Base-by-base conservation (phyloP, 2,329 filamentous ascomycete genomes). In the Hysterium pulicare region DNA sequence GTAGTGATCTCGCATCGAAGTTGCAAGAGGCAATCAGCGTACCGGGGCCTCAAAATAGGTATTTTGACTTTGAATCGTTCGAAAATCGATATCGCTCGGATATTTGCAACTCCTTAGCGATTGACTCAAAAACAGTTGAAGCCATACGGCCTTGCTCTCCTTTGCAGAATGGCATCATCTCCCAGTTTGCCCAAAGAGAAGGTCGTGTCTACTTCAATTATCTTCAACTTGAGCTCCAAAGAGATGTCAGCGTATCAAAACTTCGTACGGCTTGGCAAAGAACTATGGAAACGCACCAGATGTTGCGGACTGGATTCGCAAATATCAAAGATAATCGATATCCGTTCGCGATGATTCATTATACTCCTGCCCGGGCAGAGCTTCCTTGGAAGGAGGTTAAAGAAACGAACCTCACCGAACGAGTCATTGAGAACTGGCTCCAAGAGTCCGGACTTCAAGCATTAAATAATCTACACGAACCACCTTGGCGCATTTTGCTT, bases 81-180 rank as follows among this genome's bases (percentile, higher is more conserved):
- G 72, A 82, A 8, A 48, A 52, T n/a, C 56, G 66, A 19, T 59
- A 77, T 49, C 64, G 59, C 37, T 43, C 17, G 10, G 34, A 48
- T 3, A 50, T 77, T 8, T 57, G 68, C 21, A 26, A 54, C 3
- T 48, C 53, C 3, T 50, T 66, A 6, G 47, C 42, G 1, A 48
- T 77, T 8, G 38, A 61, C 6, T 28, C 53, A 5, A 40, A 66
- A 0, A 50, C 51, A 4, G 48, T 88, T 1, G 76, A 85, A 48
- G 69, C 74, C 1, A 59, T 93, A 3, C 72, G 86, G 1, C 90
- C 90, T 0, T 95, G 88, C 59, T 95, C 90, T 0, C 75, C 84
- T 1, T 72, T 90, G 1, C 90, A 96, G 55, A 77, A 79, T 37
- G 88, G 87, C 1, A 90, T 96, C 78, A 61, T 95, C 38, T 82